phyloP scores from a whole-genome alignment of 2,329 filamentous ascomycete genomes.

The Septoria petroselini region DNA sequence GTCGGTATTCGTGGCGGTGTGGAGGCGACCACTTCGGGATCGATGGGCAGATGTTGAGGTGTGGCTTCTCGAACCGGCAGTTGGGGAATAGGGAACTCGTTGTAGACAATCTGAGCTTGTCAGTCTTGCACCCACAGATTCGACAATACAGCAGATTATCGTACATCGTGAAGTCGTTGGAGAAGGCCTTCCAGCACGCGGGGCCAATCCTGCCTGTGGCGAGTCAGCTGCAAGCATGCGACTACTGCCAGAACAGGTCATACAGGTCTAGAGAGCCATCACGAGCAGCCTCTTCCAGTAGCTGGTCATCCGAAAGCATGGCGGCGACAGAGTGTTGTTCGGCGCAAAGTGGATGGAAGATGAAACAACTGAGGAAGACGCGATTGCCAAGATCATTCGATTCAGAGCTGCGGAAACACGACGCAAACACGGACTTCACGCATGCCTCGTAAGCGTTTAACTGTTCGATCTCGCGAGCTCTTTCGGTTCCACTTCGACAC shows the following conservation, averaged over 20 bases:
- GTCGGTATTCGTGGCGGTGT: conserved; percentile 39
- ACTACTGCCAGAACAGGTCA: conserved; percentile 27
- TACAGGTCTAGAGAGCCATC: conserved; percentile 60
- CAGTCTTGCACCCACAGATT: conserved; percentile 14
- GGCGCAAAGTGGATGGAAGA: conserved; percentile 26
- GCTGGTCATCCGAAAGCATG: conserved; percentile 45
- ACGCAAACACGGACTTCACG: no score
- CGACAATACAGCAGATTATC: conserved; percentile 19
- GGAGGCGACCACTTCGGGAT: conserved; percentile 36
- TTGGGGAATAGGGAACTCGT: conserved; percentile 70
- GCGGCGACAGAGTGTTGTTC: conserved; percentile 12
- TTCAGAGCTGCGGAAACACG: no score
- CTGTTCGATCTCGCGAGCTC: neutral
- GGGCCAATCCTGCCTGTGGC: conserved; percentile 65
- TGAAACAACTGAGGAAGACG: conserved; percentile 2
- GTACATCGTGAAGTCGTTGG: conserved; percentile 64
- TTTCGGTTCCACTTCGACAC: neutral
- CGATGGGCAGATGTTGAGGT: conserved; percentile 43
- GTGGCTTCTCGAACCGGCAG: conserved; percentile 52
- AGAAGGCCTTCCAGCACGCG: conserved; percentile 63
- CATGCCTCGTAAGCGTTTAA: no score
- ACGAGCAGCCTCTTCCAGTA: conserved; percentile 55
- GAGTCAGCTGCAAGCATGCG: conserved; percentile 21
- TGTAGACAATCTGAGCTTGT: conserved; percentile 62
- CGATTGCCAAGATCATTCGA: conserved; percentile 2